Percentiles rank a stretch among this genome's conserved stretches.
Evolutionary conservation across 148 eudicot genomes (phyloP).

Genomic region (Rhododendron molle): DNA sequence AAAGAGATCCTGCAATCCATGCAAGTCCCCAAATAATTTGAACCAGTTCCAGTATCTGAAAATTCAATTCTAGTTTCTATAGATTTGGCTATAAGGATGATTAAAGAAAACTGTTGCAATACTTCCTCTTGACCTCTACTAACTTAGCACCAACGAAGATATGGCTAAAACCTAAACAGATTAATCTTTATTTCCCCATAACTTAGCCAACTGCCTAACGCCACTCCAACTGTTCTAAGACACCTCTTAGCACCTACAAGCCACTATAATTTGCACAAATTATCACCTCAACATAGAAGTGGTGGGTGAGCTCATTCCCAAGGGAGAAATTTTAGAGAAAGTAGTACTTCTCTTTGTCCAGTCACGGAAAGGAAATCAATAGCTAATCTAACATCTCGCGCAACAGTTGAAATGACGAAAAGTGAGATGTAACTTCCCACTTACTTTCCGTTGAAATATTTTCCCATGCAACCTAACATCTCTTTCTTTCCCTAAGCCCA

Average conservation of each 20-base stretch:
- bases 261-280: background rate
- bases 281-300: background rate
- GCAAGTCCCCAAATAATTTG: background rate
- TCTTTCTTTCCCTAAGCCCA: background rate
- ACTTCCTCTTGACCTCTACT: background rate
- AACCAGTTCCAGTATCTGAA: background rate
- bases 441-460: background rate
- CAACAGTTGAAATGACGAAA: background rate
- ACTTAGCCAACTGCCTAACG: background rate
- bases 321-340: background rate
- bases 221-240: background rate
- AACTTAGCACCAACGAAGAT: background rate
- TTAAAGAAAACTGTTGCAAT: background rate
- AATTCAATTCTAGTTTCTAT: background rate
- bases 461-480: background rate
- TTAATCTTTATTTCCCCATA: background rate
- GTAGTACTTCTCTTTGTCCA: background rate
- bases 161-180: background rate
- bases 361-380: background rate
- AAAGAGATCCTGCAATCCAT: background rate
- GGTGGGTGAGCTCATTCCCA: background rate
- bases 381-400: background rate
- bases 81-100: background rate
- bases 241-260: background rate
- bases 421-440: background rate